A percentile compares a stretch with the other conserved stretches of the same genome.
Evolutionary conservation across 2,329 filamentous ascomycete genomes (phyloP).

Genomic region (Neospermospora avenae): DNA sequence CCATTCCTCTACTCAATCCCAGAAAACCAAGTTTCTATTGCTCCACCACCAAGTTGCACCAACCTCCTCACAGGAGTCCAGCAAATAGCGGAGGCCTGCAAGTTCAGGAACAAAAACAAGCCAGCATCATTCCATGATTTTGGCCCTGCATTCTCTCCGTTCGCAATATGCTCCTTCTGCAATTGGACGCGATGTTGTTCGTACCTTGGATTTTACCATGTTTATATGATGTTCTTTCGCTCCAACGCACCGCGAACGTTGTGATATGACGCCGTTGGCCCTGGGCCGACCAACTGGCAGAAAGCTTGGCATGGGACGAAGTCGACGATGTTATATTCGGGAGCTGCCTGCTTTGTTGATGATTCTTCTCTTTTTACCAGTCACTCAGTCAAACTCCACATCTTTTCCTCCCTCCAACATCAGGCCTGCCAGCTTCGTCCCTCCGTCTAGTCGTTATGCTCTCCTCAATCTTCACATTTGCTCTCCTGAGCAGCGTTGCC

Average conservation of each 20-base stretch:
- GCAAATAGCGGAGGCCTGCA: background rate
- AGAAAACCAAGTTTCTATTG: slow-evolving; percentile 3
- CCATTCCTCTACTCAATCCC: too few species aligned
- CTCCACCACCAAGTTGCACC: slow-evolving; percentile 1
- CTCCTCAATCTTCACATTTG: slow-evolving; percentile 12
- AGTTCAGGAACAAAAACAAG: background rate
- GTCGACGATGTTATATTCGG: slow-evolving; percentile 1
- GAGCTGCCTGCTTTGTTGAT: background rate
- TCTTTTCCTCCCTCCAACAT: background rate
- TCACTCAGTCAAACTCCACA: background rate
- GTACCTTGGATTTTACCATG: slow-evolving; percentile 4
- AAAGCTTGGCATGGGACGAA: background rate
- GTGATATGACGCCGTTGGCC: slow-evolving; percentile 1
- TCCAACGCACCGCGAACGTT: background rate
- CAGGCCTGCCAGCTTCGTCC: too few species aligned
- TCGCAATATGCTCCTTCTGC: background rate
- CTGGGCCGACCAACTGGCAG: background rate
- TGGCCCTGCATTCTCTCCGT: background rate
- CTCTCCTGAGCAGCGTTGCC: slow-evolving; percentile 11
- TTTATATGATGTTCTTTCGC: background rate
- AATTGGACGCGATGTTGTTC: background rate
- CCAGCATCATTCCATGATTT: slow-evolving; percentile 11
- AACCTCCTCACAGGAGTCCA: background rate
- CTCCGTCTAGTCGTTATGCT: slow-evolving; percentile 4
- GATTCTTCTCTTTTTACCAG: background rate